Conservation (phyloP, 1,139 yeast species). For the Yamadazyma buinensis region DNA sequence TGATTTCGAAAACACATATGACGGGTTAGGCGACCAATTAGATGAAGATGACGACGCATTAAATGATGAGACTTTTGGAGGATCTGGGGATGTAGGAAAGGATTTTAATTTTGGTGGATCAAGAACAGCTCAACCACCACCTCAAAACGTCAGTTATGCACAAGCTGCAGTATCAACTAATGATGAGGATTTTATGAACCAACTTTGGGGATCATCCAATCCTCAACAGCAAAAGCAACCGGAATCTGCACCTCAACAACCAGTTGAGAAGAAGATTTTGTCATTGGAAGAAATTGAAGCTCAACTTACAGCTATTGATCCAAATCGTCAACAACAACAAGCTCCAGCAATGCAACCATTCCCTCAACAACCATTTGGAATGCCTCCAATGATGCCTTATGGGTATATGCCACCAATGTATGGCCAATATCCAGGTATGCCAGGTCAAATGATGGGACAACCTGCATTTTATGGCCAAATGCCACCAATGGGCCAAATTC, state of each 20-base stretch:
- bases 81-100: slow-evolving; percentile 51
- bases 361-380: slow-evolving; percentile 28
- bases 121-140: slow-evolving; percentile 12
- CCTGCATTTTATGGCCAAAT: slow-evolving; percentile 11
- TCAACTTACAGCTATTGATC: slow-evolving; percentile 53
- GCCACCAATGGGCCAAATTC: slow-evolving; percentile 6
- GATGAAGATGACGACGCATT: slow-evolving; percentile 76
- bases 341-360: slow-evolving; percentile 18
- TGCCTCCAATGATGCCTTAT: slow-evolving; percentile 40
- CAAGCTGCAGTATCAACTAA: slow-evolving; percentile 45
- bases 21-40: slow-evolving; percentile 67
- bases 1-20: slow-evolving; percentile 84
- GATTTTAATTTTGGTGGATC: slow-evolving; percentile 70
- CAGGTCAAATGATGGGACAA: slow-evolving; percentile 4
- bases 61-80: slow-evolving; percentile 88
- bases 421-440: slow-evolving; percentile 23
- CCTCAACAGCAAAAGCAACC: slow-evolving; percentile 7
- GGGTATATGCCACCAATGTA: slow-evolving; percentile 42
- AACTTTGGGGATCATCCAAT: slow-evolving; percentile 44
- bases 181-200: slow-evolving; percentile 50
- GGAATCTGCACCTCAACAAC: slow-evolving; percentile 9
- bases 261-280: slow-evolving; percentile 43
- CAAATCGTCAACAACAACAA: slow-evolving; percentile 20
- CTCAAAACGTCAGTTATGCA: slow-evolving; percentile 53
- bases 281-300: slow-evolving; percentile 79